phyloP scores from a whole-genome alignment of 2,329 filamentous ascomycete species.

The Ophiostoma triangulosporum region DNA sequence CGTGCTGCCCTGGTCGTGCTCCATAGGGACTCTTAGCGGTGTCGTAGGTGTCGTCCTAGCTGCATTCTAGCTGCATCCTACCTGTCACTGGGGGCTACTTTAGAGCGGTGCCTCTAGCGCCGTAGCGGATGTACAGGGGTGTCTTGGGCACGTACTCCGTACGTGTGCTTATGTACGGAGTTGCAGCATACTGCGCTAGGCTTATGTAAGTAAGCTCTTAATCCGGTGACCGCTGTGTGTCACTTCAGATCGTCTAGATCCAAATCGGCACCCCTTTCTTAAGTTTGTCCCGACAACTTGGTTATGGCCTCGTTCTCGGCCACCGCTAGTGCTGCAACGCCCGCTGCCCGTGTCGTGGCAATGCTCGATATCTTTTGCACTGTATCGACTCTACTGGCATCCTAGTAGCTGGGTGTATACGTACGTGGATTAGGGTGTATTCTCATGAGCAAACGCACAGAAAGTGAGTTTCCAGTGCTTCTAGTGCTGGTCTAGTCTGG shows the following conservation, averaged over 20 bases:
- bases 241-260: neutral
- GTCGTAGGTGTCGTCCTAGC: neutral
- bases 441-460: neutral
- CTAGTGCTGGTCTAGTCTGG: too few species aligned
- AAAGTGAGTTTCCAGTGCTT: too few species aligned
- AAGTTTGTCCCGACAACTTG: neutral
- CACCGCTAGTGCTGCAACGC: neutral
- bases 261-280: neutral
- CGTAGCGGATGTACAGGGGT: neutral
- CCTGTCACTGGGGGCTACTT: neutral
- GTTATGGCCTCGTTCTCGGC: neutral
- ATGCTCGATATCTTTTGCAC: neutral
- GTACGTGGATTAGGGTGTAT: neutral
- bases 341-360: neutral
- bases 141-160: neutral
- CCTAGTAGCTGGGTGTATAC: too few species aligned
- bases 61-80: neutral
- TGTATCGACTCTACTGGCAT: neutral
- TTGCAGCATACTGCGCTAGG: neutral
- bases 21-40: neutral
- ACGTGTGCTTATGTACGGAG: neutral
- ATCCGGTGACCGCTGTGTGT: neutral
- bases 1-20: neutral
- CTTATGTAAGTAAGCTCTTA: neutral
- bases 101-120: neutral